Evolutionary conservation across 2,329 filamentous ascomycete genomes (phyloP).

Genomic region (Ceratocystis lukuohia): DNA sequence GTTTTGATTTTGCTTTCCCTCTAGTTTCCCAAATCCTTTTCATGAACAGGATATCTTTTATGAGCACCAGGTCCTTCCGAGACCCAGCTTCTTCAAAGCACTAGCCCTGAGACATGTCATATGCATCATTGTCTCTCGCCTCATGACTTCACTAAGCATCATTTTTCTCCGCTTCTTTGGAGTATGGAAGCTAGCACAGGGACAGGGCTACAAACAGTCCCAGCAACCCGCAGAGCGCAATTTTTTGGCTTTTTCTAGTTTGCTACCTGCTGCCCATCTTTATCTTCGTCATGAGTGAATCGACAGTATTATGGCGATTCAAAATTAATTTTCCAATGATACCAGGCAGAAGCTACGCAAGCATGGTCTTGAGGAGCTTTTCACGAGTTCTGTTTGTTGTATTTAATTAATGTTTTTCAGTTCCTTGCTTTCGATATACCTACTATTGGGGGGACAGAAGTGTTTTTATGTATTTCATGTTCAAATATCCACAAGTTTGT

Average conservation of each 20-base stretch:
- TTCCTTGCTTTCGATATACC: neutral
- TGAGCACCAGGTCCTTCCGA: no score
- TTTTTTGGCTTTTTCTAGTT: no score
- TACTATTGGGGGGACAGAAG: neutral
- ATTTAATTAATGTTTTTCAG: neutral
- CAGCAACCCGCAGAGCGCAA: no score
- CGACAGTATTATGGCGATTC: neutral
- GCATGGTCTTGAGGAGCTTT: neutral
- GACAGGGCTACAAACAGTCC: neutral
- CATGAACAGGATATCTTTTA: neutral
- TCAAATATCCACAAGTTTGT: neutral
- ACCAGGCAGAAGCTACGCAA: neutral
- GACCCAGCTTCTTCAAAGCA: no score
- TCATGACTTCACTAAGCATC: no score
- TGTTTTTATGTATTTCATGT: neutral
- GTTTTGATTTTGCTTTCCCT: neutral
- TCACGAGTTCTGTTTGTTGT: neutral
- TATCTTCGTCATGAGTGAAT: neutral
- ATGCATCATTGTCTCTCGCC: no score
- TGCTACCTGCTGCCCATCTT: neutral
- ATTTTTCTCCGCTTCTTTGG: no score
- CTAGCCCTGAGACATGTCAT: no score
- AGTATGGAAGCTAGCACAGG: neutral
- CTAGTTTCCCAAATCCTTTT: neutral
- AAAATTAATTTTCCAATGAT: neutral